Evolutionary conservation across 2,329 filamentous ascomycete species (phyloP).

Genomic region (Aureobasidium mangrovei): DNA sequence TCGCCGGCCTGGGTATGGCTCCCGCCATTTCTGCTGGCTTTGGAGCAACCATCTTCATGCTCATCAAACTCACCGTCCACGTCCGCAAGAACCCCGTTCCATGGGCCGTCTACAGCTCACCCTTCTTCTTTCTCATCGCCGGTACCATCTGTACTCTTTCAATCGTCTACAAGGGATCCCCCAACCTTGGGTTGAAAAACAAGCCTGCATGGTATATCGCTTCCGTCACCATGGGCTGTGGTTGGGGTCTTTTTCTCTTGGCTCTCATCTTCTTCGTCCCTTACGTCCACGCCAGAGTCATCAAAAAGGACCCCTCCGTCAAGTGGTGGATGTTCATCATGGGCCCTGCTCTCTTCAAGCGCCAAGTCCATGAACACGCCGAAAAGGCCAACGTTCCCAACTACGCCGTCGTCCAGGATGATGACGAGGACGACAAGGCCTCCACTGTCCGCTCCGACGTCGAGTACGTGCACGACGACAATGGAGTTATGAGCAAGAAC

Average conservation of each 20-base stretch:
- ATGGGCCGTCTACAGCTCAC: conserved; percentile 41
- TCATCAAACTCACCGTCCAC: conserved; percentile 43
- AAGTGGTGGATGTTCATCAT: conserved; percentile 25
- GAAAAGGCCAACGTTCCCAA: conserved; percentile 56
- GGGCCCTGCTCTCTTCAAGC: conserved; percentile 36
- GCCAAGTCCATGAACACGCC: conserved; percentile 45
- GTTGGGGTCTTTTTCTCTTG: conserved; percentile 33
- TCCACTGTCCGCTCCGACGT: neutral
- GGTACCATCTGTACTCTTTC: conserved; percentile 47
- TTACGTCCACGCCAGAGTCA: conserved; percentile 24
- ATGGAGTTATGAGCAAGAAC: neutral
- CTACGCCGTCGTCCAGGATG: conserved; percentile 67
- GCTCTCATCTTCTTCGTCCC: conserved; percentile 31
- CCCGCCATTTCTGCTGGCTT: conserved; percentile 41
- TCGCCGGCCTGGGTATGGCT: conserved; percentile 39
- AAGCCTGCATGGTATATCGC: conserved; percentile 35
- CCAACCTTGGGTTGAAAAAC: conserved; percentile 36
- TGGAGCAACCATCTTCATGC: conserved; percentile 41
- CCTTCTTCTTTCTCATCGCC: conserved; percentile 42
- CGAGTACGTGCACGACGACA: neutral
- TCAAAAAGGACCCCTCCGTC: conserved; percentile 26
- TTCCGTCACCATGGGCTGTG: conserved; percentile 41
- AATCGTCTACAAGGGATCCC: conserved; percentile 43
- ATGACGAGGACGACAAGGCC: conserved; percentile 33
- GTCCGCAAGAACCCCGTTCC: conserved; percentile 42